These are phyloP conservation scores for Eucalyptus shirleyi DNA, from an alignment of 345 rosid species.

Conservation along the genomic window DNA sequence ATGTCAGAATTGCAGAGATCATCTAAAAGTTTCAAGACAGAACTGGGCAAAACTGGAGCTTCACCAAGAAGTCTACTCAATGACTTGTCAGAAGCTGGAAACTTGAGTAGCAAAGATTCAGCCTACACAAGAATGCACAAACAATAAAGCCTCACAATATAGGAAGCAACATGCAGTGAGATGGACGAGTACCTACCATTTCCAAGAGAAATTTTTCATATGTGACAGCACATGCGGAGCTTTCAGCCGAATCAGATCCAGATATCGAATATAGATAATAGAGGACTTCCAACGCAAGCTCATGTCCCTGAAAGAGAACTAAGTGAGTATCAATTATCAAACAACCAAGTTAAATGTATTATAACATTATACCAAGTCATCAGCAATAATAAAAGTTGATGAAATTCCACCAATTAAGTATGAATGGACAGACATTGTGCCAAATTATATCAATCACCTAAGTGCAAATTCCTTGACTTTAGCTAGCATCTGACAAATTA, in stretches of 20 bases:
- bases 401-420: background rate
- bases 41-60: slow-evolving; percentile 72
- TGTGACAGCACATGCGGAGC: slow-evolving; percentile 20
- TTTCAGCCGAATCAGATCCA: slow-evolving; percentile 28
- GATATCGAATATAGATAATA: slow-evolving; percentile 67
- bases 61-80: slow-evolving; percentile 90
- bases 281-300: slow-evolving; percentile 70
- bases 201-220: slow-evolving; percentile 78
- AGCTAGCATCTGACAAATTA: background rate
- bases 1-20: slow-evolving; percentile 65
- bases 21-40: slow-evolving; percentile 62
- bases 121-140: slow-evolving; percentile 37
- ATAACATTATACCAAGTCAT: background rate
- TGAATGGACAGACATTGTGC: background rate
- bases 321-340: background rate
- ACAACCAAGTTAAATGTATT: background rate
- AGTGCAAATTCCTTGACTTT: background rate
- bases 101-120: slow-evolving; percentile 62
- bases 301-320: slow-evolving; percentile 61
- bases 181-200: slow-evolving; percentile 43
- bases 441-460: background rate
- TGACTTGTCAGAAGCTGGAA: slow-evolving; percentile 95
- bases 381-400: background rate
- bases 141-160: slow-evolving; percentile 1
- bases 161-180: background rate